Conservation (phyloP, 768 basidiomycete genomes). For the Kwoniella botswanensis region DNA sequence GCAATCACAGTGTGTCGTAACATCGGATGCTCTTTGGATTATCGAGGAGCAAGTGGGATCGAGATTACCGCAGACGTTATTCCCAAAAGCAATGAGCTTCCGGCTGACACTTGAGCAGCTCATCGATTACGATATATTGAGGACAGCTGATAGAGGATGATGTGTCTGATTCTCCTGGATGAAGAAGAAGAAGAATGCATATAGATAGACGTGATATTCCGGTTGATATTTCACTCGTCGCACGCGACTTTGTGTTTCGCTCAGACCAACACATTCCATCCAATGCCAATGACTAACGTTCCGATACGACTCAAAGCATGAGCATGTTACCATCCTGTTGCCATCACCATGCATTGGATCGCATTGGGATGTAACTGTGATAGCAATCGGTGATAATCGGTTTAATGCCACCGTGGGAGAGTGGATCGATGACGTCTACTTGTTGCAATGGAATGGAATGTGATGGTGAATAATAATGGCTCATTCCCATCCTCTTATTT, state of each 20-base stretch:
- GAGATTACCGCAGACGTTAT: slow-evolving; percentile 37
- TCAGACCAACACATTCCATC: too few relatives aligned
- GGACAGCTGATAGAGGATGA: too few relatives aligned
- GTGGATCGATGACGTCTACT: slow-evolving; percentile 2
- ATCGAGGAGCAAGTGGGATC: slow-evolving; percentile 20
- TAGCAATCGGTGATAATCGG: slow-evolving; percentile 6
- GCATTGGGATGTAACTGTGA: neutral
- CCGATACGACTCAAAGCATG: too few relatives aligned
- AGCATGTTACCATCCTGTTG: too few relatives aligned
- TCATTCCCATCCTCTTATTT: neutral
- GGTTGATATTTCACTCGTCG: too few relatives aligned
- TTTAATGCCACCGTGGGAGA: slow-evolving; percentile 7
- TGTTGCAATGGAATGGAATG: neutral
- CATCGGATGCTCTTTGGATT: slow-evolving; percentile 19
- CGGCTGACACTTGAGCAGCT: neutral
- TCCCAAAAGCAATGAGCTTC: slow-evolving; percentile 31
- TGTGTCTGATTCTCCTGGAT: too few relatives aligned
- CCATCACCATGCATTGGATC: too few relatives aligned
- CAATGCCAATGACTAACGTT: too few relatives aligned
- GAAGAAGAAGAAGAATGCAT: too few relatives aligned
- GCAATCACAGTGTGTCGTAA: slow-evolving; percentile 4
- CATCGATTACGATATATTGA: too few relatives aligned
- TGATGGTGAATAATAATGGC: neutral
- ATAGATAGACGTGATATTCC: too few relatives aligned
- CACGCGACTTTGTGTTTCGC: too few relatives aligned